Conservation (phyloP, 2,329 filamentous ascomycete genomes). For the Beauveria sp. region DNA sequence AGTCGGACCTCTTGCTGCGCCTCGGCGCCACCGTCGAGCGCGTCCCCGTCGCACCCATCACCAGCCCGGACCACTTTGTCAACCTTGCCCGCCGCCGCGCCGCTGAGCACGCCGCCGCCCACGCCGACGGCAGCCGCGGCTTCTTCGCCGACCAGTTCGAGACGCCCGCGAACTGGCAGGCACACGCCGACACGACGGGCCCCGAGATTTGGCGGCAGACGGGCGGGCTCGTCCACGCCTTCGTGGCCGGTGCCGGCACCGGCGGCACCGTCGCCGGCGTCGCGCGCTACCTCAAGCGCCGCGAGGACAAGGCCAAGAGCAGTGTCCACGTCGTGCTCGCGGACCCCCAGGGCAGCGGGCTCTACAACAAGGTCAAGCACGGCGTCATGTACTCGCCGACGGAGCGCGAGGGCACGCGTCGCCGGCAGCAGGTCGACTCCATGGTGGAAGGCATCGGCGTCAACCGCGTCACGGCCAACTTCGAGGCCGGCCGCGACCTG, state of each 20-base stretch:
- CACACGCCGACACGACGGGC: slow-evolving; percentile 75
- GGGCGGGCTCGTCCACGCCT: slow-evolving; percentile 67
- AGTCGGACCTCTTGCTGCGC: slow-evolving; percentile 79
- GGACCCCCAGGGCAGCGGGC: slow-evolving; percentile 86
- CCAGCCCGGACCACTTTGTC: slow-evolving; percentile 89
- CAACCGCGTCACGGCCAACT: slow-evolving; percentile 89
- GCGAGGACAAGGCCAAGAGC: slow-evolving; percentile 36
- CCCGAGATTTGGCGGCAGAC: slow-evolving; percentile 84
- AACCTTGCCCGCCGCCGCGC: slow-evolving; percentile 79
- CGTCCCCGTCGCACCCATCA: slow-evolving; percentile 84
- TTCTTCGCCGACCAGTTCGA: slow-evolving; percentile 98
- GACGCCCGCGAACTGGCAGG: slow-evolving; percentile 77
- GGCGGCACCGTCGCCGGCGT: slow-evolving; percentile 90
- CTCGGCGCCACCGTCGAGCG: slow-evolving; percentile 90
- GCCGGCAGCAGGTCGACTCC: slow-evolving; percentile 86
- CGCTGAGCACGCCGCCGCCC: slow-evolving; percentile 57
- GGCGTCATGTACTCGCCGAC: slow-evolving; percentile 92
- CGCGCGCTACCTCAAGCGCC: slow-evolving; percentile 70
- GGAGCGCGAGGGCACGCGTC: slow-evolving; percentile 82
- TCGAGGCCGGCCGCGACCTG: slow-evolving; percentile 76
- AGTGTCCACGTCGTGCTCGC: slow-evolving; percentile 64
- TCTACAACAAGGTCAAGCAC: slow-evolving; percentile 86
- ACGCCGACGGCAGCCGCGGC: slow-evolving; percentile 57
- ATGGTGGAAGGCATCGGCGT: slow-evolving; percentile 95
- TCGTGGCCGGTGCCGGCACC: slow-evolving; percentile 88